Evolutionary conservation across 192 early-diverging fungal genomes (phyloP), one percentile per base, ranked within the genome.

Genomic region (Coemansia umbellata): DNA sequence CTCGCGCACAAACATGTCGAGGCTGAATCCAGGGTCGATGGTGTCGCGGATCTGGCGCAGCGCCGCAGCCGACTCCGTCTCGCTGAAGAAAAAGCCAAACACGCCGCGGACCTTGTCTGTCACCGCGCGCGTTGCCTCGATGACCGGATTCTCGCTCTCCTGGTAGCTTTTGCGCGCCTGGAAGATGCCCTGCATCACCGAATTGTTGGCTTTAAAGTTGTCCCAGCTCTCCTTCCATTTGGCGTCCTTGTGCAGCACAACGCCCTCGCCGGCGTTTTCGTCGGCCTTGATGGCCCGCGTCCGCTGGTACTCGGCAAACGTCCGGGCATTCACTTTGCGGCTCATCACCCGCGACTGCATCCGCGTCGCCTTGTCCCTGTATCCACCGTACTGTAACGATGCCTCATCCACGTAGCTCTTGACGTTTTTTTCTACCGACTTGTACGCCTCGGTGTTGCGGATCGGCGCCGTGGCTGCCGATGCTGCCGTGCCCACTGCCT

Each of bases 11-110:
- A 97, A 98, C 24, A 66, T 77, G 31, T 97, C 91, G 47, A 88
- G 80, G 58, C 79, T 82, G 66, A 99, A 98, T 10, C 63, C 57
- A 6, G 92, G 95, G 47, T 99, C 92, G 18, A 95, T 88, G 31
- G 78, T 71, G 47, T 89, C 82, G 37, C 63, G 66, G 61, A 99
- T 83, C 31, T 85, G 87, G 14, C 81, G 76, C 53, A 98, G 82
- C n/a, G 92, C 91, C 55, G 88, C 76, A 8, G 92, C 91, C 55
- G 89, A 86, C 82, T 99, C 95, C 18, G 91, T 91, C 69, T 99
- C 97, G 39, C 93, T 88, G 56, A 94, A 87, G 50, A 88, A 78
- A 6, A 91, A 87, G 13, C 80, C 86, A 77, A 87, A 87, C 5
- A 84, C 74, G 37, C 89, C 85, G 21, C 87, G 75, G 53, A 92